A percentile compares a stretch with the other conserved stretches of the same genome.
These are phyloP conservation scores for Cryptosporidium bovis DNA, from an alignment of 169 alveolate species.

Conservation along the genomic window DNA sequence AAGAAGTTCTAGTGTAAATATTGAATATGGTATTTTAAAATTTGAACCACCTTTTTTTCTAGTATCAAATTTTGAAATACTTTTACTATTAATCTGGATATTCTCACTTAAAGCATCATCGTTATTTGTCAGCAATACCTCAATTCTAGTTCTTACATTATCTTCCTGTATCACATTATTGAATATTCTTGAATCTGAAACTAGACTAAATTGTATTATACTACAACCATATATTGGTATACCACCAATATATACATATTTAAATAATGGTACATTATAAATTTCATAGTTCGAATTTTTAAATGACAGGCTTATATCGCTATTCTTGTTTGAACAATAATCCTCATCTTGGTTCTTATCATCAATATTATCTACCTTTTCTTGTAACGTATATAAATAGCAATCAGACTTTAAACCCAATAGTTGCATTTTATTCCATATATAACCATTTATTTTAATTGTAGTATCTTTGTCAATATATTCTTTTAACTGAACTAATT, in stretches of 20 bases:
- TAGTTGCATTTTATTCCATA: slow-evolving; percentile 44
- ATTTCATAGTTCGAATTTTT: background rate
- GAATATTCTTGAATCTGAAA: slow-evolving; percentile 39
- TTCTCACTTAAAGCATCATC: background rate
- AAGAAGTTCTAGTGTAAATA: slow-evolving; percentile 31
- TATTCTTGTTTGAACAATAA: no score
- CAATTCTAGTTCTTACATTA: slow-evolving; percentile 50
- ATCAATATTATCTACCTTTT: background rate
- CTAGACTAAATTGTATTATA: slow-evolving; percentile 33
- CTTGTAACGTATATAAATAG: background rate
- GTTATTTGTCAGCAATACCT: background rate
- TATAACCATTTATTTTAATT: background rate
- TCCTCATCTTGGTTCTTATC: no score
- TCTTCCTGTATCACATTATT: slow-evolving; percentile 30
- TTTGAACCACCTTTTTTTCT: slow-evolving; percentile 37
- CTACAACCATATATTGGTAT: slow-evolving; percentile 65
- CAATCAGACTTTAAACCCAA: slow-evolving; percentile 6
- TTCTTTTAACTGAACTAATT: background rate
- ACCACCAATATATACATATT: background rate
- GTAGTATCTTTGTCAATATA: slow-evolving; percentile 1
- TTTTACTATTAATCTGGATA: background rate
- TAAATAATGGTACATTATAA: slow-evolving; percentile 13
- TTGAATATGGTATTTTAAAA: background rate
- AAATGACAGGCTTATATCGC: background rate
- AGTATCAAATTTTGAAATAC: slow-evolving; percentile 25